A percentile compares a stretch with the other conserved stretches of the same genome.
Conservation (phyloP, 176 grass and related monocot species). For the Paspalum vaginatum region DNA sequence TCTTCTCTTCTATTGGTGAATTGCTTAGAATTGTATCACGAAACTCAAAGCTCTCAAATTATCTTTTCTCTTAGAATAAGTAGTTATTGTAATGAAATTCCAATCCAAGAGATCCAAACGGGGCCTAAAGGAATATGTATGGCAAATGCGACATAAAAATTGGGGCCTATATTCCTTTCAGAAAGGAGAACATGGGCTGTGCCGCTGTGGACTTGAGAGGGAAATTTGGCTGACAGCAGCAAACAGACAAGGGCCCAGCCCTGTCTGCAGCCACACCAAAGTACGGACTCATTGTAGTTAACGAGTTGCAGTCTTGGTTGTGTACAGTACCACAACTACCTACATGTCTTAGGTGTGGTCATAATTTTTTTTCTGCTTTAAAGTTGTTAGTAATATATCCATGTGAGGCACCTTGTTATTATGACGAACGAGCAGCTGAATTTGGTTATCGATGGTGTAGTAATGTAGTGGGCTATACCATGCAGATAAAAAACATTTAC, state of each 20-base stretch:
- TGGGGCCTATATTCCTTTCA: conserved; percentile 7
- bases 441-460: neutral
- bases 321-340: conserved; percentile 27
- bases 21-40: too few species aligned
- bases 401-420: conserved; percentile 38
- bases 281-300: conserved; percentile 21
- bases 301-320: conserved; percentile 24
- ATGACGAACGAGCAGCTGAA: neutral
- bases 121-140: neutral
- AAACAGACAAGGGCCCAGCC: conserved; percentile 39
- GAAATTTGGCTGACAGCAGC: conserved; percentile 30
- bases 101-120: too few species aligned
- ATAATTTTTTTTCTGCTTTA: conserved; percentile 30
- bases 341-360: conserved; percentile 13
- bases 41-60: too few species aligned
- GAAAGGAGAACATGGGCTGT: conserved; percentile 18
- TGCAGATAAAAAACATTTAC: conserved; percentile 5
- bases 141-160: neutral
- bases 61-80: too few species aligned
- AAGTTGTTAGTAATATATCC: conserved; percentile 20
- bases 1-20: too few species aligned
- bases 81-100: too few species aligned
- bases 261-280: conserved; percentile 43
- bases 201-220: conserved; percentile 28
- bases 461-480: neutral